Evolutionary conservation across 331 rosid genomes (phyloP).

Genomic region (Pyrus hybrid): DNA sequence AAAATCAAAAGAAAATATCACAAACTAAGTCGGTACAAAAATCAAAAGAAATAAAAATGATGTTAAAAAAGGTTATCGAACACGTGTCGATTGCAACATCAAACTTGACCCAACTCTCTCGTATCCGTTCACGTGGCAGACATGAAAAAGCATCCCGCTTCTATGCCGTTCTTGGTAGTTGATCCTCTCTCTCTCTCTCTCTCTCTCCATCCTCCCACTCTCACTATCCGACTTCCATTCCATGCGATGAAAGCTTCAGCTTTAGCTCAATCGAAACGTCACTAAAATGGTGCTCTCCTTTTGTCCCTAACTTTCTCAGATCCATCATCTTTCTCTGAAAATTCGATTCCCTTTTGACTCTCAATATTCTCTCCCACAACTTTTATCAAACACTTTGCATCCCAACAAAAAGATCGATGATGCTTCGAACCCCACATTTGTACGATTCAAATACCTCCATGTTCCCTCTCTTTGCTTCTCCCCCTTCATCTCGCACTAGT

Average conservation of each 20-base stretch:
- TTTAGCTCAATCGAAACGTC: neutral
- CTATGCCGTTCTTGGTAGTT: conserved; percentile 4
- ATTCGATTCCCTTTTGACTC: neutral
- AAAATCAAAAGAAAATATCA: no score
- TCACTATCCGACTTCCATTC: neutral
- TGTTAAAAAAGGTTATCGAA: neutral
- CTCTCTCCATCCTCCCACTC: neutral
- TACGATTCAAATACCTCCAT: conserved; percentile 27
- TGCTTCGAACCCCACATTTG: conserved; percentile 54
- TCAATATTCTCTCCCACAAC: neutral
- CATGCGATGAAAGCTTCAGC: neutral
- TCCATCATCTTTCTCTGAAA: neutral
- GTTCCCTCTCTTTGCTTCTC: conserved; percentile 25
- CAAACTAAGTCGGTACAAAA: neutral
- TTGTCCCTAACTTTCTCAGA: neutral
- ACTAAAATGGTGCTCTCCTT: neutral
- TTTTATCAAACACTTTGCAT: neutral
- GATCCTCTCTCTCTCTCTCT: neutral
- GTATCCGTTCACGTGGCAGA: conserved; percentile 54
- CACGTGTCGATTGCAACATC: conserved; percentile 1
- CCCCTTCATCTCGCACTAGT: conserved; percentile 4
- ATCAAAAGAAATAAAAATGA: neutral
- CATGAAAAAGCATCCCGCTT: conserved; percentile 26
- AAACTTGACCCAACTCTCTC: neutral
- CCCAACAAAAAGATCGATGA: conserved; percentile 9